Percentiles rank a stretch among this genome's conserved stretches.
Conservation (phyloP, 805 yeast genomes). For the Candida loeiensis region DNA sequence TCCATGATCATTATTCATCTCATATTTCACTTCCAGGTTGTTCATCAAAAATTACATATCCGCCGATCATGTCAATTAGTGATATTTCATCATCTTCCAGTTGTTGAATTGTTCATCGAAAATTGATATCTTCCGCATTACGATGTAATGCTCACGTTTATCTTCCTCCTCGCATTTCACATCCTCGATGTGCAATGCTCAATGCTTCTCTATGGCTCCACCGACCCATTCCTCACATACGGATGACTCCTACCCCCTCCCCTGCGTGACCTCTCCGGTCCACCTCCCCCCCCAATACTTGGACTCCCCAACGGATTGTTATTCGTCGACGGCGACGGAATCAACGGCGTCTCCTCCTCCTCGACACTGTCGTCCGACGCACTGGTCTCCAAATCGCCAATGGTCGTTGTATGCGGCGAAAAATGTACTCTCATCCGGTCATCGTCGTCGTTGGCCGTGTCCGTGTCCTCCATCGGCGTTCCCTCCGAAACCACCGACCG, state of each 20-base stretch:
- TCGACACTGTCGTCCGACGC: constrained; percentile 7
- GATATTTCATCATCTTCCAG: too few species aligned
- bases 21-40: too few species aligned
- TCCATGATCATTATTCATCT: too few species aligned
- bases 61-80: too few species aligned
- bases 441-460: constrained; percentile 2
- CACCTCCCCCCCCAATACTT: constrained; percentile 7
- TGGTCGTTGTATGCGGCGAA: constrained; percentile 12
- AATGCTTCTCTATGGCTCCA: constrained; percentile 1
- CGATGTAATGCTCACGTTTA: too few species aligned
- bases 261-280: constrained; percentile 11
- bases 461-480: constrained; percentile 2
- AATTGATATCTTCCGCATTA: too few species aligned
- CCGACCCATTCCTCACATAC: constrained; percentile 9
- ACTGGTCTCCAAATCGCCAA: constrained; percentile 10
- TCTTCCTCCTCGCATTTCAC: too few species aligned
- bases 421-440: constrained; percentile 9
- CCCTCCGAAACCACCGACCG: constrained; percentile 7
- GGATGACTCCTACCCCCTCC: constrained; percentile 11
- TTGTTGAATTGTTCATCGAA: too few species aligned
- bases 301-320: constrained; percentile 7
- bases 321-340: constrained; percentile 9
- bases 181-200: too few species aligned
- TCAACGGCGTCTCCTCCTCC: constrained; percentile 5
- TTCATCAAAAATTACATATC: too few species aligned